A percentile compares a stretch with the other conserved stretches of the same genome.
Conservation (phyloP, 495 filamentous ascomycete genomes). For the Penicillium herquei region DNA sequence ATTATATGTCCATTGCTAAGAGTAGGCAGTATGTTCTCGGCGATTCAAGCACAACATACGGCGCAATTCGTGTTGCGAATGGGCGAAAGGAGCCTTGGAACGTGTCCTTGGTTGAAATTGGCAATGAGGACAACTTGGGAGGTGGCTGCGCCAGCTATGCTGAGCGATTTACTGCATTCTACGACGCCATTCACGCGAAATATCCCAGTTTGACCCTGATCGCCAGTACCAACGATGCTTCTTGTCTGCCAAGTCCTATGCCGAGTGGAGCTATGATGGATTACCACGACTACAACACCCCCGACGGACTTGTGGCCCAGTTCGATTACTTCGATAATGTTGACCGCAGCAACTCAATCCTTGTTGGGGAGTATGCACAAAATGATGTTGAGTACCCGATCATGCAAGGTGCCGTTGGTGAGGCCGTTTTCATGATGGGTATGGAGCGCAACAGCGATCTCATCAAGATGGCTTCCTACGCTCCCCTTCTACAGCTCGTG, state of each 20-base stretch:
- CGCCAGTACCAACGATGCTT: constrained; percentile 40
- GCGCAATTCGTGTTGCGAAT: constrained; percentile 52
- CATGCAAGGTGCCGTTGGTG: constrained; percentile 56
- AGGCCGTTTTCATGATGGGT: constrained; percentile 62
- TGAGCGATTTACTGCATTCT: constrained; percentile 58
- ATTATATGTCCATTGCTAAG: background rate
- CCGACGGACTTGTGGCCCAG: constrained; percentile 40
- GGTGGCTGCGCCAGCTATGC: constrained; percentile 55
- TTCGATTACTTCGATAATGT: constrained; percentile 53
- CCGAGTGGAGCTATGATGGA: constrained; percentile 36
- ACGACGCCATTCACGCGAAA: constrained; percentile 52
- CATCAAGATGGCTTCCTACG: constrained; percentile 48
- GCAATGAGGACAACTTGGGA: constrained; percentile 59
- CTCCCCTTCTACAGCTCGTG: constrained; percentile 36
- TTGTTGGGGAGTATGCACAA: constrained; percentile 53
- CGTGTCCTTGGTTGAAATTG: constrained; percentile 62
- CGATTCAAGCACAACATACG: constrained; percentile 52
- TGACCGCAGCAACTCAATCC: constrained; percentile 32
- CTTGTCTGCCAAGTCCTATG: constrained; percentile 26
- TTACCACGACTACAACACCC: constrained; percentile 44
- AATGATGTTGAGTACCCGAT: constrained; percentile 43
- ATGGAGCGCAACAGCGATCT: constrained; percentile 60
- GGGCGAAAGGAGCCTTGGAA: constrained; percentile 58
- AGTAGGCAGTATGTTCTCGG: constrained; percentile 51
- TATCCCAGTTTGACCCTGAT: constrained; percentile 65